Base-by-base conservation (phyloP, 2,329 filamentous ascomycete genomes). In the Penicillium rolfsii region DNA sequence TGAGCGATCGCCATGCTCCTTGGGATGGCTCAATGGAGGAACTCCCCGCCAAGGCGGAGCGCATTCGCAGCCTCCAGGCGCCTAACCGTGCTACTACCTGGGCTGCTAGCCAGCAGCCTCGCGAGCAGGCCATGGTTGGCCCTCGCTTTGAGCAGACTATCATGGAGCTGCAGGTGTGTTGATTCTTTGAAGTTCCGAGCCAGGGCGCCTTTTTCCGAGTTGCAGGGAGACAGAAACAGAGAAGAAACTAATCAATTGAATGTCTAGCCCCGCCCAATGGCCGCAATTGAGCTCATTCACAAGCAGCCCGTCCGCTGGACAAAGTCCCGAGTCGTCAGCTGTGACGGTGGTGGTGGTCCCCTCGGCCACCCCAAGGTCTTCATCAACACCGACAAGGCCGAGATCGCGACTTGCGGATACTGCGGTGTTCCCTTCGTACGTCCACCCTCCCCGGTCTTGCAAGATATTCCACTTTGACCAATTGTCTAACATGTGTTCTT, bases 91-190 rank as follows among this genome's bases (percentile, higher is more conserved):
- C 83, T 61, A 86, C 80, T 5, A 85, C 91, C 62, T 99, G 95
- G 95, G 92, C 91, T 63, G 82, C 87, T 73, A 96, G 87, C 81
- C 95, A 99, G 84, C 87, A 87, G 78, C 87, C 92, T 41, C 85
- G 94, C 71, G 85, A 87, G 57, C 80, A 87, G 77, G 95, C 93
- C 56, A 99, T 99, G 94, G 87, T 88, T 45, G 95, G 95, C 45
- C 95, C 95, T 67, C 85, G 94, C 70, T 99, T 99, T 74, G 95
- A 99, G 84, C 94, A 98, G 87, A 98, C 92, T 36, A 91, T 96
- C 73, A 94, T 98, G 81, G 87, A 89, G 70, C 81, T 89, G 68
- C 95, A 99, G 91, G 94, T 97, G 83, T 69, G 87, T 41, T 22
- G 14, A 50, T 35, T 43, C 12, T 46, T 24, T 11, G 11, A 22